Evolutionary conservation across 495 filamentous ascomycete species (phyloP), one percentile per base, ranked within the genome.

Genomic region (Tuber aestivum): DNA sequence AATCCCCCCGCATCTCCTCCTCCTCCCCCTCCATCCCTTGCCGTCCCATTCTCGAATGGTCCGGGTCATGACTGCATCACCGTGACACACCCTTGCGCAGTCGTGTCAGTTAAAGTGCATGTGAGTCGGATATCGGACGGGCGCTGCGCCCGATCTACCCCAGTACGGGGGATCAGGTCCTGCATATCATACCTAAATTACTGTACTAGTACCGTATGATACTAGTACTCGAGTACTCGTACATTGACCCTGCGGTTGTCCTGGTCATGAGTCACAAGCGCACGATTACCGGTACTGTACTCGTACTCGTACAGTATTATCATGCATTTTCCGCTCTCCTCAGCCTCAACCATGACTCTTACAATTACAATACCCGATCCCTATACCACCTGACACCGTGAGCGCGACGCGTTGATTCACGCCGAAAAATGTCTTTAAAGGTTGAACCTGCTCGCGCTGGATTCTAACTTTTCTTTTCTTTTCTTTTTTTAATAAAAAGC

Each of bases 311-410:
- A n/a, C n/a, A n/a, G n/a, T n/a, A n/a, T n/a, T 7, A 40, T 40
- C 38, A 40, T 40, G 12, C 3, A 65, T 1, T 14, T 14, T 27
- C 14, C 5, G 3, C 3, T n/a, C 9, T 65, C 2, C 56, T 65
- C 56, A 65, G 56, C 56, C 56, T 35, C 56, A 65, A 65, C 56
- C 42, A 45, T 45, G 56, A 65, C 56, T 65, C 56, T 65, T 50
- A n/a, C 6, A n/a, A n/a, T n/a, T n/a, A n/a, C n/a, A n/a, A n/a
- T n/a, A n/a, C 3, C 16, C 42, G 6, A 50, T 50, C n/a, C 5
- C n/a, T 50, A 7, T 21, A 7, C 27, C 56, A 65, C 56, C 27
- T 65, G 56, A 65, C 27, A 35, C 14, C 56, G 56, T 65, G 56
- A 18, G 14, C 2, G 32, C 27, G 27, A 65, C 56, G 56, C 27